Evolutionary conservation across 2,329 filamentous ascomycete species (phyloP), one percentile per base, ranked within the genome.

Genomic region (Hypoxylon sp.): DNA sequence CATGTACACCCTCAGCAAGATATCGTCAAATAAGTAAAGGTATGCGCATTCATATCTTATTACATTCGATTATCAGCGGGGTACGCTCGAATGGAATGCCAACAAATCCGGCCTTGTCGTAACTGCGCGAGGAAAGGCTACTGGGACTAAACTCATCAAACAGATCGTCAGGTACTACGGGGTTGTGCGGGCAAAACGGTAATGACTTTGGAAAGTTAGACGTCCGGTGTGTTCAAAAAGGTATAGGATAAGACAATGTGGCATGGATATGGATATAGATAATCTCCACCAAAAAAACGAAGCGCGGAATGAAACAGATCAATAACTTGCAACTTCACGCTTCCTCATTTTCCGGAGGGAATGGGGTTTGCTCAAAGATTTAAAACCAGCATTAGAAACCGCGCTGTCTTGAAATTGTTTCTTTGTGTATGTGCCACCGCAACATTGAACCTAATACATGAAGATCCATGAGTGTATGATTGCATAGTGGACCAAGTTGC

Each of bases 291-390:
- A 11, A 41, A 28, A 28, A 58, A 67, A 63, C 32, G 43, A 52
- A 48, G 41, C 43, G 38, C 51, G 53, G 60, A 67, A 67, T 67
- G 60, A 70, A 67, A 60, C 67, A 65, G n/a, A 17, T 61, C 48
- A 52, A 60, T 61, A 58, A 64, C 64, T 17, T 64, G 53, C 36
- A 48, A 56, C 57, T 43, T 43, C 7, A 43, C 49, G 48, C 6
- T 51, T 41, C 53, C 28, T 34, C 43, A n/a, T 57, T 43, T 51
- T 36, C 53, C 59, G 51, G 56, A 30, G 60, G 51, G 60, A 60
- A 32, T 23, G 53, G 25, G 53, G 41, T 32, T 63, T 41, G 56
- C 57, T 43, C 38, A 28, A 43, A 57, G 50, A 43, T 30, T 30
- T 46, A 57, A 63, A 66, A 56, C 49, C 55, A 43, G 45, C 36